These are phyloP conservation scores for Udeniomyces megalosporus DNA, from an alignment of 768 basidiomycete species.

Conservation along the genomic window DNA sequence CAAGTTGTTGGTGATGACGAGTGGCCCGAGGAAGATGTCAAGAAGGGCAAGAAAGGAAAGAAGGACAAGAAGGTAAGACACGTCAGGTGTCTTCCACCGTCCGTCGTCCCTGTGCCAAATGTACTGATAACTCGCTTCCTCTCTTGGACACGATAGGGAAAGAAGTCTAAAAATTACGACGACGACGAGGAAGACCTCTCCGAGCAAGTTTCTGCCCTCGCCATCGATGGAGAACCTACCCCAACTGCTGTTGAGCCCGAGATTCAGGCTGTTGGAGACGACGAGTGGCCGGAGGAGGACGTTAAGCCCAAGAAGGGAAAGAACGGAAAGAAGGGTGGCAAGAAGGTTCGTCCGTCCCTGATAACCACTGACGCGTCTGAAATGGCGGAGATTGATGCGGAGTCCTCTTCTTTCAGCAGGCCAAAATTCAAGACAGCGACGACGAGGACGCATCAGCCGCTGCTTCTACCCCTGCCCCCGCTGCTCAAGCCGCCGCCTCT, in stretches of 20 bases:
- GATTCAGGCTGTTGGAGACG: slow-evolving; percentile 6
- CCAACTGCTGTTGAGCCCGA: slow-evolving; percentile 2
- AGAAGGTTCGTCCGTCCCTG: too few species aligned
- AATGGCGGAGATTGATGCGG: too few species aligned
- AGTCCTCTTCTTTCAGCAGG: slow-evolving; percentile 17
- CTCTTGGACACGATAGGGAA: too few species aligned
- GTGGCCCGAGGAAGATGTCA: slow-evolving; percentile 27
- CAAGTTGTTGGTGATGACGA: slow-evolving; percentile 10
- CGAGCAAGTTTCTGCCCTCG: not conserved
- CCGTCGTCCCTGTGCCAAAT: too few species aligned
- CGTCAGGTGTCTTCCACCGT: not conserved
- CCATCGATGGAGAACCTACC: slow-evolving; percentile 4
- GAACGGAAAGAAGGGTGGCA: slow-evolving; percentile 41
- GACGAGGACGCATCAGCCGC: slow-evolving; percentile 21
- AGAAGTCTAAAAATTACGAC: not conserved
- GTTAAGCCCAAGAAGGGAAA: slow-evolving; percentile 42
- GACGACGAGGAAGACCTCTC: slow-evolving; percentile 9
- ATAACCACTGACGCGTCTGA: too few species aligned
- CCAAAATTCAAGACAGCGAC: slow-evolving; percentile 28
- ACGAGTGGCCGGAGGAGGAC: slow-evolving; percentile 14
- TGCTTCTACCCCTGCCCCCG: slow-evolving; percentile 19
- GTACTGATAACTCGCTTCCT: too few species aligned
- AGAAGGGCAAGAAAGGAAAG: slow-evolving; percentile 38
- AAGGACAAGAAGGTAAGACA: slow-evolving; percentile 40
- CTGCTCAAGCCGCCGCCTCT: slow-evolving; percentile 28